Conservation (phyloP, 176 grass and related monocot genomes). For the Raddia guianensis region DNA sequence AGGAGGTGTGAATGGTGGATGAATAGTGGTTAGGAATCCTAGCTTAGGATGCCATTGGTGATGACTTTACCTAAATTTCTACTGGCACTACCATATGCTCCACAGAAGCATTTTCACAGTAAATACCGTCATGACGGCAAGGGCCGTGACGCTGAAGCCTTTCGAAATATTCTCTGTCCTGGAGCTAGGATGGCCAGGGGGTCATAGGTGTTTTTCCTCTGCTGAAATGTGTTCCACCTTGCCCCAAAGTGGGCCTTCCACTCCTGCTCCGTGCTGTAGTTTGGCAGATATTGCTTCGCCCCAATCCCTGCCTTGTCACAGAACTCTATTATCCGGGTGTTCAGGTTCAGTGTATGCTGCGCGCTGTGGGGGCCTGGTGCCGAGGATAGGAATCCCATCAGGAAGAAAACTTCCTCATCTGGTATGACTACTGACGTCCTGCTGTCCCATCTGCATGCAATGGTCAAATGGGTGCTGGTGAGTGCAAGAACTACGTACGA, state of each 20-base stretch:
- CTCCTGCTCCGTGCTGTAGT: constrained; percentile 59
- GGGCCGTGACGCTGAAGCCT: constrained; percentile 40
- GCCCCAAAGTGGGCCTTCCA: constrained; percentile 83
- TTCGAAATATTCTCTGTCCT: constrained; percentile 84
- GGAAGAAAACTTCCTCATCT: constrained; percentile 82
- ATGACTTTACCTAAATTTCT: not conserved
- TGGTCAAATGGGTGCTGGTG: constrained; percentile 2
- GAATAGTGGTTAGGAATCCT: too few species aligned
- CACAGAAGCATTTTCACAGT: constrained; percentile 3
- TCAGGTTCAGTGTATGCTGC: constrained; percentile 55
- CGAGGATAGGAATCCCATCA: constrained; percentile 82
- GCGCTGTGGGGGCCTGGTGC: constrained; percentile 45
- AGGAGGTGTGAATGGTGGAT: too few species aligned
- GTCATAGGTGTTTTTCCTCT: constrained; percentile 73
- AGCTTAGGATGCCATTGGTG: too few species aligned
- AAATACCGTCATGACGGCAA: constrained; percentile 36
- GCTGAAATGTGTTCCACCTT: constrained; percentile 70
- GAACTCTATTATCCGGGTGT: constrained; percentile 65
- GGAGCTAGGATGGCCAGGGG: constrained; percentile 84
- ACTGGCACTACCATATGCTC: constrained; percentile 12
- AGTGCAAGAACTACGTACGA: not conserved
- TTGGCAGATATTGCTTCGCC: constrained; percentile 83
- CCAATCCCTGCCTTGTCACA: constrained; percentile 48
- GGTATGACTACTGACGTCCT: constrained; percentile 78
- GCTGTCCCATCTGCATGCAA: constrained; percentile 79